These are phyloP conservation scores for Argentina anserina DNA, from an alignment of 306 rosid species.

Conservation along the genomic window DNA sequence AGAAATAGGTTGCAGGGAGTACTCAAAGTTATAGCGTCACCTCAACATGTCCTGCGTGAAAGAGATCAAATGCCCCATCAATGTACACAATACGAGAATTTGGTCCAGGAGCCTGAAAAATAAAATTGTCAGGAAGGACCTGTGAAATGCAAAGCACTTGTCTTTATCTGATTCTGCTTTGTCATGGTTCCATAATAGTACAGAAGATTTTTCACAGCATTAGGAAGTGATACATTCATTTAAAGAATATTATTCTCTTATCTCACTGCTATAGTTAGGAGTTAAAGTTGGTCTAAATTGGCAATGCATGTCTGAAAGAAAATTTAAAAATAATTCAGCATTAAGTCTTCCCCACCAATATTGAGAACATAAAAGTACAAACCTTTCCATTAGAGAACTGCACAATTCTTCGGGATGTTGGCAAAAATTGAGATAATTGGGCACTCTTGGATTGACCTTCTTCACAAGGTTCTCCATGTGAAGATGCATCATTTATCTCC, in stretches of 20 bases:
- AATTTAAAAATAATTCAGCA: background rate
- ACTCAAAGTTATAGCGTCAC: conserved; percentile 25
- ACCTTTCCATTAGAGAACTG: conserved; percentile 99
- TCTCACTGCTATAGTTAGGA: background rate
- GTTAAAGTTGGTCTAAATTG: background rate
- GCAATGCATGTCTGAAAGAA: background rate
- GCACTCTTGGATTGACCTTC: conserved; percentile 45
- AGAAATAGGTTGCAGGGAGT: background rate
- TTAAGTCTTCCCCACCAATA: background rate
- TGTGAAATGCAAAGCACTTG: background rate
- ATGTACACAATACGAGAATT: conserved; percentile 90
- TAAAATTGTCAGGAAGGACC: conserved; percentile 17
- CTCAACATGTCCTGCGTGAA: conserved; percentile 99
- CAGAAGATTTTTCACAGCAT: background rate
- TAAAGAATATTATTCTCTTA: background rate
- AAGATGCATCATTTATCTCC: conserved; percentile 33
- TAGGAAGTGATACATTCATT: background rate
- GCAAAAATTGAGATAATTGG: conserved; percentile 73
- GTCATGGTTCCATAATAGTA: background rate
- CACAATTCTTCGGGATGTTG: conserved; percentile 88
- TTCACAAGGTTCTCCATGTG: conserved; percentile 39
- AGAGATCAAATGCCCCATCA: conserved; percentile 99
- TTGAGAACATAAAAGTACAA: conserved; percentile 17
- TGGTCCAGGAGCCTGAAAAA: conserved; percentile 84
- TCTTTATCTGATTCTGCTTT: background rate